A percentile compares a stretch with the other conserved stretches of the same genome.
These are phyloP conservation scores for Boeremia lycopersici DNA, from an alignment of 2,329 filamentous ascomycete genomes.

Conservation along the genomic window DNA sequence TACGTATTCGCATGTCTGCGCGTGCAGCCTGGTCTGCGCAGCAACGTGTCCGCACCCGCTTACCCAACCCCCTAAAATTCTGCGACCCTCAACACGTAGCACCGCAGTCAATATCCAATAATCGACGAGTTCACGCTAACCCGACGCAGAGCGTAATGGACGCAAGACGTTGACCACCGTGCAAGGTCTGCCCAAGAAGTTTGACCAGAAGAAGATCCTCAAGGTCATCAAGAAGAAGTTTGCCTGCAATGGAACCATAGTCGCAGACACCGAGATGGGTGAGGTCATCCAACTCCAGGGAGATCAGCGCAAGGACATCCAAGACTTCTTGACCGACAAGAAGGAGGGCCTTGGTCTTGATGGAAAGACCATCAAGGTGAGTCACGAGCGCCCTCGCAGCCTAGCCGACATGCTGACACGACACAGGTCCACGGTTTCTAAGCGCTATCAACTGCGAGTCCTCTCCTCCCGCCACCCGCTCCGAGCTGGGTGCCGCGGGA, in stretches of 20 bases:
- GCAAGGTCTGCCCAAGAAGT: constrained; percentile 98
- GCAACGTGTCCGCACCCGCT: neutral
- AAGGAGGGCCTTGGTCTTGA: constrained; percentile 93
- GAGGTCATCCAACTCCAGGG: constrained; percentile 99
- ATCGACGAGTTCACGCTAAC: constrained; percentile 48
- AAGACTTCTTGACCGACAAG: constrained; percentile 96
- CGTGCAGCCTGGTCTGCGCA: neutral
- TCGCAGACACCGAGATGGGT: constrained; percentile 93
- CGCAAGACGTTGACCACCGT: constrained; percentile 99
- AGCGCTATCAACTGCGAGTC: constrained; percentile 21
- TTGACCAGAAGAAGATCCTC: constrained; percentile 99
- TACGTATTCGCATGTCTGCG: constrained; percentile 54
- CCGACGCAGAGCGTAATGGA: constrained; percentile 91
- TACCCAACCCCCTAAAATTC: constrained; percentile 12
- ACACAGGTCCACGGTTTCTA: constrained; percentile 47
- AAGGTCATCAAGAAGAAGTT: constrained; percentile 99
- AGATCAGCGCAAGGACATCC: constrained; percentile 98
- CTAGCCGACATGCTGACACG: neutral
- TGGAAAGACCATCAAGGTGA: constrained; percentile 94
- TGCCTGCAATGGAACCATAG: constrained; percentile 99
- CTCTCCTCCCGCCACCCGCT: constrained; percentile 20
- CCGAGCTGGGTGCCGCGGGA: constrained; percentile 2
- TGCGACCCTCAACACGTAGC: constrained; percentile 3
- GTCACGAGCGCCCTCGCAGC: constrained; percentile 5
- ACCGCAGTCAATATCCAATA: neutral